Conservation (phyloP, 1,139 yeast species). For the Hansenula lynferdii region DNA sequence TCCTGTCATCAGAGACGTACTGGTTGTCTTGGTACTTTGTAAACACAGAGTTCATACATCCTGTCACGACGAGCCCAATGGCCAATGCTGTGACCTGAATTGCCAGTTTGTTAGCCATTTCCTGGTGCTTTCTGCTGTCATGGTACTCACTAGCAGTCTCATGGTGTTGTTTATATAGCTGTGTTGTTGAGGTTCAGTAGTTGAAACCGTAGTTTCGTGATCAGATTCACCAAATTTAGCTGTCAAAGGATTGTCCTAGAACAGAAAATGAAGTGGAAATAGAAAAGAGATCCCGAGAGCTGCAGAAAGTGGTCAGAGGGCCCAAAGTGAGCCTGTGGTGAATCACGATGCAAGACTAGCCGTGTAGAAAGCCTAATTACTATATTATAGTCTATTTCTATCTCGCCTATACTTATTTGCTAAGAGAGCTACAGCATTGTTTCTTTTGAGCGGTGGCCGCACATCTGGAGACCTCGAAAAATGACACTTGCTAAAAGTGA, state of each 20-base stretch:
- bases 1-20: slow-evolving; percentile 48
- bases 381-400: too few species aligned
- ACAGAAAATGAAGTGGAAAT: neutral
- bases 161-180: neutral
- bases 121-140: neutral
- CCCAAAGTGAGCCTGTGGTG: too few species aligned
- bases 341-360: too few species aligned
- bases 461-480: too few species aligned
- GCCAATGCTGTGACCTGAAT: slow-evolving; percentile 29
- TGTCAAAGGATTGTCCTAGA: neutral
- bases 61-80: slow-evolving; percentile 56
- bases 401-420: too few species aligned
- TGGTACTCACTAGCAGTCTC: neutral
- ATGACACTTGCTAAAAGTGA: too few species aligned
- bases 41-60: slow-evolving; percentile 68
- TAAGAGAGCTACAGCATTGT: too few species aligned
- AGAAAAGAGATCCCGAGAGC: too few species aligned
- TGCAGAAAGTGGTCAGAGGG: too few species aligned
- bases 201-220: neutral
- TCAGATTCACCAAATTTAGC: neutral
- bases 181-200: neutral
- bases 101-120: neutral
- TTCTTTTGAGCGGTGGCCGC: too few species aligned
- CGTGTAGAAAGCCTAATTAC: too few species aligned
- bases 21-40: slow-evolving; percentile 79